Evolutionary conservation across 2,329 filamentous ascomycete genomes (phyloP).

Genomic region (Sporothrix sp.): DNA sequence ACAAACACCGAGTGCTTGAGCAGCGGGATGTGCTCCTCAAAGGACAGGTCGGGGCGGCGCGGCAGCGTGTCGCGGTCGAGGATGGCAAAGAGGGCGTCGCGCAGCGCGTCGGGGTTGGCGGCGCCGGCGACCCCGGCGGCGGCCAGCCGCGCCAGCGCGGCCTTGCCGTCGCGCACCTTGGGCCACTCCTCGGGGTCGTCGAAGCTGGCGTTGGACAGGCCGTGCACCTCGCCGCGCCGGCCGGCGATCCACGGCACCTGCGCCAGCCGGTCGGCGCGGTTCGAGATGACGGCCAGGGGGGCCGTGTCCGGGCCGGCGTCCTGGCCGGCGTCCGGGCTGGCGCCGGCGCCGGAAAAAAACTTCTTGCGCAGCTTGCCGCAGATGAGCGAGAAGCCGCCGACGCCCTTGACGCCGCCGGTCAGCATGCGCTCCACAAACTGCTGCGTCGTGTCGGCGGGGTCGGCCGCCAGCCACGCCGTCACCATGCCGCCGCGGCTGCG

Average conservation of each 20-base stretch:
- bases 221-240: slow-evolving; percentile 42
- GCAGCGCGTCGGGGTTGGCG: slow-evolving; percentile 29
- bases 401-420: slow-evolving; percentile 45
- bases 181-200: slow-evolving; percentile 47
- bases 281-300: slow-evolving; percentile 52
- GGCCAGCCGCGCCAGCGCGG: slow-evolving; percentile 35
- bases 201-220: slow-evolving; percentile 54
- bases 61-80: slow-evolving; percentile 51
- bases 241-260: slow-evolving; percentile 50
- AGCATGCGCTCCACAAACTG: slow-evolving; percentile 45
- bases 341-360: slow-evolving; percentile 16
- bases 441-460: slow-evolving; percentile 36
- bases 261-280: slow-evolving; percentile 42
- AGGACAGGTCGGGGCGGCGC: slow-evolving; percentile 29
- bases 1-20: slow-evolving; percentile 54
- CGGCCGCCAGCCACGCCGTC: slow-evolving; percentile 48
- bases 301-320: slow-evolving; percentile 23
- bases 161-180: slow-evolving; percentile 47
- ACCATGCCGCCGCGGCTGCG: slow-evolving; percentile 55
- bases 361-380: slow-evolving; percentile 46
- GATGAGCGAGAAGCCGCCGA: slow-evolving; percentile 58
- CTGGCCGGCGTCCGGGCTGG: too few species aligned
- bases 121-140: slow-evolving; percentile 25
- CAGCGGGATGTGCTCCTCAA: slow-evolving; percentile 43
- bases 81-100: slow-evolving; percentile 42